phyloP scores from a whole-genome alignment of 805 yeast genomes.

The Teunomyces panamensis region DNA sequence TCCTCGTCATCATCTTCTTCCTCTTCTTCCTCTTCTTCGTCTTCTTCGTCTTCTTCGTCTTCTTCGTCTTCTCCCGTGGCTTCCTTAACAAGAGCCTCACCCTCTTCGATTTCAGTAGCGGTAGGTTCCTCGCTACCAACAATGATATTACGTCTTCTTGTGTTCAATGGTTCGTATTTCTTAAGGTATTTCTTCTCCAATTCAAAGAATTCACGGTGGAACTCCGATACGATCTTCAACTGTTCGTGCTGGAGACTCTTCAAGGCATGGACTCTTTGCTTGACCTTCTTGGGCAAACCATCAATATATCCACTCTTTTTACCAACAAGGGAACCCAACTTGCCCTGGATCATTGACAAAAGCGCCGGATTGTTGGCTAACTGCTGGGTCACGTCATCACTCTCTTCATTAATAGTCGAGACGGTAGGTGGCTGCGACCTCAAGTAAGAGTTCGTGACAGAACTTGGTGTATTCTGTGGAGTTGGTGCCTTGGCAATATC shows the following conservation, averaged over 20 bases:
- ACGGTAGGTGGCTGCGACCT: slow-evolving; percentile 56
- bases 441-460: slow-evolving; percentile 72
- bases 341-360: slow-evolving; percentile 85
- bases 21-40: slow-evolving; percentile 36
- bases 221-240: slow-evolving; percentile 82
- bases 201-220: slow-evolving; percentile 82
- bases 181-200: slow-evolving; percentile 77
- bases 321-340: slow-evolving; percentile 80
- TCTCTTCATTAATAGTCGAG: slow-evolving; percentile 63
- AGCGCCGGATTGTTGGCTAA: slow-evolving; percentile 78
- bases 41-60: slow-evolving; percentile 24
- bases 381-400: slow-evolving; percentile 48
- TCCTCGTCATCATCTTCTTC: slow-evolving; percentile 40
- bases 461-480: slow-evolving; percentile 97
- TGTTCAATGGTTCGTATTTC: slow-evolving; percentile 73
- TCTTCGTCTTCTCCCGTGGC: slow-evolving; percentile 42
- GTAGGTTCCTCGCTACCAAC: slow-evolving; percentile 76
- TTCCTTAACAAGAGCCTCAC: slow-evolving; percentile 65
- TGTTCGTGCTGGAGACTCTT: slow-evolving; percentile 79
- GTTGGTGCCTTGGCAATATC: slow-evolving; percentile 93
- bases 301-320: slow-evolving; percentile 83
- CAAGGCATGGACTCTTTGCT: slow-evolving; percentile 75
- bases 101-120: slow-evolving; percentile 71
- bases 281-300: slow-evolving; percentile 66
- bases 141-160: slow-evolving; percentile 68